phyloP scores from a whole-genome alignment of 2,329 filamentous ascomycete species.

The Apiospora aurea region DNA sequence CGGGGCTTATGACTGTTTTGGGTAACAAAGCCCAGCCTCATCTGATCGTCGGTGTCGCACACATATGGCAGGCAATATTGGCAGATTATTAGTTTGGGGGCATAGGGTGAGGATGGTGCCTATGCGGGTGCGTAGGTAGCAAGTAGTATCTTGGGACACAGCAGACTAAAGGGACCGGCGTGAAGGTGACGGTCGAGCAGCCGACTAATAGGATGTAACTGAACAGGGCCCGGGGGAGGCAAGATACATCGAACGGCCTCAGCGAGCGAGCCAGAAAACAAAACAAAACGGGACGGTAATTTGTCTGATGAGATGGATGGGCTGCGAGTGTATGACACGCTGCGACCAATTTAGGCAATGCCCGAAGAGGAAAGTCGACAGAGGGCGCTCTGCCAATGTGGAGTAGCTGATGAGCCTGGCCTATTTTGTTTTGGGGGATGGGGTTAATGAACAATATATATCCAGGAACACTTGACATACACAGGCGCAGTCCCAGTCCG shows the following conservation, averaged over 20 bases:
- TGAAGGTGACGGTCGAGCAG: background rate
- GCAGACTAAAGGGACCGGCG: slow-evolving; percentile 5
- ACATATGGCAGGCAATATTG: slow-evolving; percentile 39
- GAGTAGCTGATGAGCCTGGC: slow-evolving; percentile 50
- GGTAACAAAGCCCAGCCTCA: slow-evolving; percentile 45
- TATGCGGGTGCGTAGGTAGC: slow-evolving; percentile 3
- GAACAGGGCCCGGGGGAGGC: slow-evolving; percentile 38
- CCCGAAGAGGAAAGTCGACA: slow-evolving; percentile 49
- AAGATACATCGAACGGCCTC: slow-evolving; percentile 26
- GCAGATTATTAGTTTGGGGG: slow-evolving; percentile 16
- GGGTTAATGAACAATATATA: slow-evolving; percentile 43
- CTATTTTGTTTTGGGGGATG: slow-evolving; percentile 49
- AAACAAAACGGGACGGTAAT: slow-evolving; percentile 41
- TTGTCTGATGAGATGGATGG: slow-evolving; percentile 41
- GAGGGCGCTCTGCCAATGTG: slow-evolving; percentile 46
- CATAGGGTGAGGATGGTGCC: slow-evolving; percentile 11
- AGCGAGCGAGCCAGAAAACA: slow-evolving; percentile 12
- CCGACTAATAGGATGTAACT: slow-evolving; percentile 33
- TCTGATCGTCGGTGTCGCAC: slow-evolving; percentile 44
- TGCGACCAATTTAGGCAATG: slow-evolving; percentile 48
- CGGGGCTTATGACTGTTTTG: slow-evolving; percentile 46
- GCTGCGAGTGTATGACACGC: slow-evolving; percentile 34
- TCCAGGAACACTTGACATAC: slow-evolving; percentile 52
- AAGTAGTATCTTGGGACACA: slow-evolving; percentile 4
- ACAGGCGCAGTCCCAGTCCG: slow-evolving; percentile 40